Evolutionary conservation across 192 early-diverging fungal genomes (phyloP), one percentile per base, ranked within the genome.

Genomic region (Diversispora epigaea): DNA sequence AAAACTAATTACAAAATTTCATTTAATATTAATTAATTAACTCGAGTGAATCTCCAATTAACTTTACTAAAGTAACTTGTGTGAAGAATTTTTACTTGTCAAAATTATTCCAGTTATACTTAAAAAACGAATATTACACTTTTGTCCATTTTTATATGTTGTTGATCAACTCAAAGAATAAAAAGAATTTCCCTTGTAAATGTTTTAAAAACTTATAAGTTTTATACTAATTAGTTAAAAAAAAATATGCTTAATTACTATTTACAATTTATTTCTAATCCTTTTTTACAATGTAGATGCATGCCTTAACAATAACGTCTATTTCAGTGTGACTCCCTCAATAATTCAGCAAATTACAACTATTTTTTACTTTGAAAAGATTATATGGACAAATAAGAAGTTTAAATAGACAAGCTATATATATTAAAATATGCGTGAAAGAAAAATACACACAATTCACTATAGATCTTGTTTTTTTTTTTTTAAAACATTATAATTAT

Each of bases 341-440:
- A 63, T 9, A 41, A 1, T 17, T 14, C 40, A 39, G 11, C 39
- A 63, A 63, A 63, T 63, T 15, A 5, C 5, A 15, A 63, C 40
- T 14, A 63, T 63, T 14, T 43, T 63, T 63, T 41, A 63, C 61
- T 63, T 63, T 12, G 39, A 63, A 63, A 63, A 63, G 32, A 43
- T 14, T 63, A 63, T 63, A 15, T 15, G 4, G 40, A 2, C 12
- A 63, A 4, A 41, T 43, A 63, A 63, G 12, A 63, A 4, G 40
- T 14, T 39, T 15, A 63, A 6, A 6, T 4, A 41, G 14, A 63
- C 21, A n/a, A 63, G 39, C 61, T 41, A 63, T 5, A 63, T 39
- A 61, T 61, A 61, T 32, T 61, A 61, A n/a, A n/a, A n/a, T n/a
- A 61, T 63, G 15, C 40, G 6, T 39, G 17, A 14, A 63, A 63